A percentile compares a stretch with the other conserved stretches of the same genome.
Evolutionary conservation across 1,139 yeast species (phyloP).

Genomic region (Taiozyma onychis): DNA sequence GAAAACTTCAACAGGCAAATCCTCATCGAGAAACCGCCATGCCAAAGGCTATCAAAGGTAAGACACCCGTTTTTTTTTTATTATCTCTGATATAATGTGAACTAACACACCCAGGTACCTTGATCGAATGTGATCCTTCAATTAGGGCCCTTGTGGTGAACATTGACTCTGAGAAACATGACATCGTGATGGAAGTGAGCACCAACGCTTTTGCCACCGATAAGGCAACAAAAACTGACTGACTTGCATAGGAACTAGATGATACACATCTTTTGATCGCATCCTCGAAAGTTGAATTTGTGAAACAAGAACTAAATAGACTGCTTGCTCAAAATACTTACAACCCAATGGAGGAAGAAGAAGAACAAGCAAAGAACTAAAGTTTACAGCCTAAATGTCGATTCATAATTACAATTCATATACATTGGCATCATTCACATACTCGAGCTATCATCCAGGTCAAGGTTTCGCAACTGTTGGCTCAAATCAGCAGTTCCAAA

Average conservation of each 20-base stretch:
- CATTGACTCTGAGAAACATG: constrained; percentile 67
- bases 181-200: constrained; percentile 56
- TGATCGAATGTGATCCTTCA: constrained; percentile 73
- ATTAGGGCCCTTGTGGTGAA: constrained; percentile 79
- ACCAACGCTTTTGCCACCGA: background rate
- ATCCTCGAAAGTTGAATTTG: constrained; percentile 64
- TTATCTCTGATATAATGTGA: background rate
- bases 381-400: background rate
- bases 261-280: constrained; percentile 85
- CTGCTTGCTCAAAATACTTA: constrained; percentile 77
- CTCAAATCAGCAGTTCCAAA: constrained; percentile 16
- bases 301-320: constrained; percentile 71
- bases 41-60: constrained; percentile 36
- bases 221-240: background rate
- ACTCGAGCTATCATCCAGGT: constrained; percentile 1
- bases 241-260: constrained; percentile 63
- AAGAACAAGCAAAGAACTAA: background rate
- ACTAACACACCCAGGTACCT: constrained; percentile 24
- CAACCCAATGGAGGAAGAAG: constrained; percentile 76
- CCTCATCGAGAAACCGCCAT: constrained; percentile 12
- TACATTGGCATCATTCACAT: constrained; percentile 1
- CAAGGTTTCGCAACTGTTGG: constrained; percentile 1
- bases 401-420: background rate
- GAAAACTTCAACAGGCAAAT: background rate
- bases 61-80: background rate